Evolutionary conservation across 208 protist genomes (phyloP), one percentile per base, ranked within the genome.

Genomic region (Leishmania major): DNA sequence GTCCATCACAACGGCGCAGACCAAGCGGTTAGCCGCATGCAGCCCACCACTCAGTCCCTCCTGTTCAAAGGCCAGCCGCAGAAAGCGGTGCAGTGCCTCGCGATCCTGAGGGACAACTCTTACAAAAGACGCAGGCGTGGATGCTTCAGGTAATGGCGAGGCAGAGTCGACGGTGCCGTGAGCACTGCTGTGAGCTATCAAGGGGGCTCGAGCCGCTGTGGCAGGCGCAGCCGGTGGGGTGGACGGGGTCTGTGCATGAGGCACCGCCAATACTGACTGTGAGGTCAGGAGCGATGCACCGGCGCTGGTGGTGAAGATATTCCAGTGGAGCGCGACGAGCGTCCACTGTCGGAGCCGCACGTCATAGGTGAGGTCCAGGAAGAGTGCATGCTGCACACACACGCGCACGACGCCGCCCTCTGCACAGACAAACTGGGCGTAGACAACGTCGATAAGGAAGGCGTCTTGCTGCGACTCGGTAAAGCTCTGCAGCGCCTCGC

Each of bases 341-440:
- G 59, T 45, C 92, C 93, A 96, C 37, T 80, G 73, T 4, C 69
- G 75, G 15, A 83, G 72, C 49, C 40, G 53, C 40, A 88, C n/a
- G 71, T 94, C 84, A 81, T 92, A 96, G 45, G 90, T 94, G 71
- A 96, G 69, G 62, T 96, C 91, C 67, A 95, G 19, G 19, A 85
- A 84, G 22, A 96, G 87, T 7, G 83, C 88, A 22, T 89, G 82
- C 76, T 93, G 89, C 17, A 96, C 77, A 40, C 84, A 72, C 11
- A 96, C 72, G 1, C 90, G 88, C 60, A 96, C 78, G 25, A 95
- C 82, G 4, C 93, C 93, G 28, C 51, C 66, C 25, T 88, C 71
- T n/a, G 72, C 75, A 57, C 57, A 62, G 17, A 86, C 15, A 37
- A 85, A 85, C 22, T 66, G 66, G n/a, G 80, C 45, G 78, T 87